Percentiles rank a stretch among this genome's conserved stretches.
Evolutionary conservation across 306 rosid species (phyloP).

Genomic region (Vigna trinervia): DNA sequence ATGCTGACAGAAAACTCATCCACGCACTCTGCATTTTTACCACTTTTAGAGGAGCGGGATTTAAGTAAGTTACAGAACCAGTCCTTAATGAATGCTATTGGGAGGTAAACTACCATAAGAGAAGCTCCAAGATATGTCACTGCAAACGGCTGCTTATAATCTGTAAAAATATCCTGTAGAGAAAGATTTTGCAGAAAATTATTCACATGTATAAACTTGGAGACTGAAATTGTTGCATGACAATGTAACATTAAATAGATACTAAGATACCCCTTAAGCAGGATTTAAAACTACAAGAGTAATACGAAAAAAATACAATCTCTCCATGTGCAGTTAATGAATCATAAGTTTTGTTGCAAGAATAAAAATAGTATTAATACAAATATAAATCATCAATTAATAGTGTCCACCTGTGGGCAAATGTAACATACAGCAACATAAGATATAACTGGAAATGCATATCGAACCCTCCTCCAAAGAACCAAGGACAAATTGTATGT

Average conservation of each 20-base stretch:
- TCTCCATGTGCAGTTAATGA: not conserved
- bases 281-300: conserved; percentile 21
- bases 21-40: conserved; percentile 61
- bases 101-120: conserved; percentile 98
- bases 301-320: conserved; percentile 7
- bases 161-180: conserved; percentile 76
- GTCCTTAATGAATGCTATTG: conserved; percentile 94
- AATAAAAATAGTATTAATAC: not conserved
- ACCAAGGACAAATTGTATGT: not conserved
- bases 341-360: conserved; percentile 3
- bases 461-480: not conserved
- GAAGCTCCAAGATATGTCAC: conserved; percentile 99
- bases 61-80: conserved; percentile 79
- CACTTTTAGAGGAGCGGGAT: conserved; percentile 73
- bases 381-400: conserved; percentile 32
- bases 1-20: conserved; percentile 53
- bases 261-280: conserved; percentile 5
- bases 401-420: conserved; percentile 4
- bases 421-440: conserved; percentile 13
- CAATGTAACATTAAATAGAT: not conserved
- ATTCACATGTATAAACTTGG: conserved; percentile 24
- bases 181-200: conserved; percentile 43
- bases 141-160: conserved; percentile 98
- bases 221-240: conserved; percentile 33
- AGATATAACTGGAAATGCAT: conserved; percentile 23